Evolutionary conservation across 768 basidiomycete species (phyloP), one percentile per base, ranked within the genome.

Genomic region (Candolleomyces aberdarensis): DNA sequence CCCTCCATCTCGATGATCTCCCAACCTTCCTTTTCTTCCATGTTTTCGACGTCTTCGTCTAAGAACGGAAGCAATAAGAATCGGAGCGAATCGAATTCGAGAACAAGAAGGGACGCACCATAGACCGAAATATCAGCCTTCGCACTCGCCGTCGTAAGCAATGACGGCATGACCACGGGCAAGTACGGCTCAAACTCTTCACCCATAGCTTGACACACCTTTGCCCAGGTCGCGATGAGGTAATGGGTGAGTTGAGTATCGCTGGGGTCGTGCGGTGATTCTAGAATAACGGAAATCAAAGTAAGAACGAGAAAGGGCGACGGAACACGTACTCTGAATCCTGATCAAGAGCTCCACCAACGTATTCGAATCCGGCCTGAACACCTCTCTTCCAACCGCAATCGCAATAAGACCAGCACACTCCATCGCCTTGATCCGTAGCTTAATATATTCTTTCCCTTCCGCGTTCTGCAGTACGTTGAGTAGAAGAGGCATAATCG

Each of bases 391-490:
- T 0, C 93, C 93, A 8, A 95, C 94, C 9, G 94, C 93, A 56
- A 93, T 91, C 2, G 92, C 93, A 62, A 93, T 89, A 20, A 94
- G 76, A 8, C 91, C 91, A 0, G 91, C 92, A 71, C 93, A 94
- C 69, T 96, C 94, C 91, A 96, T 94, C 0, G 92, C 91, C 69
- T 94, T 92, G 44, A 86, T 83, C 22, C 90, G 78, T 55, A 95
- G 67, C 68, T 86, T 88, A 26, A 80, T 77, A 70, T 90, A 87
- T 55, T 88, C 86, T 0, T 80, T 70, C 6, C 84, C 83, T 47
- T 86, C 87, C 11, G 89, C 88, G 52, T 90, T 89, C 19, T 83
- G 76, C 53, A 96, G 79, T 0, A 94, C 88, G 58, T 85, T 86
- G 62, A 95, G 69, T 20, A 94, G 71, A 3, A 94, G 77, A 0